These are phyloP conservation scores for Fusarium metavorans DNA, from an alignment of 2,329 filamentous ascomycete genomes.

Conservation along the genomic window DNA sequence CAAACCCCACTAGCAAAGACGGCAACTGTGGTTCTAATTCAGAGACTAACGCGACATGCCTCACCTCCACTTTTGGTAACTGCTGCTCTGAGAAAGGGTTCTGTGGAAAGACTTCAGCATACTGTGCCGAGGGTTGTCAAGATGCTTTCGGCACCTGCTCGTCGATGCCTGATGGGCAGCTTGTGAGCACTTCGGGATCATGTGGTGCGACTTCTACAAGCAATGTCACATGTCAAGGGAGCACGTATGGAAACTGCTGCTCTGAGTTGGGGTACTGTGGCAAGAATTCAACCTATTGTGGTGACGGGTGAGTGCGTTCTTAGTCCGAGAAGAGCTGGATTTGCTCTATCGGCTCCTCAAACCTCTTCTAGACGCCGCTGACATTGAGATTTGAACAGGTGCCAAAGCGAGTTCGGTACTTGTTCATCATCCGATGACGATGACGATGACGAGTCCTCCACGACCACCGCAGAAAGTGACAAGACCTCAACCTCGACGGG, in stretches of 20 bases:
- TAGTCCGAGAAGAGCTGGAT: not conserved
- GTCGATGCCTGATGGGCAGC: not conserved
- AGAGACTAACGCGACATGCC: slow-evolving; percentile 20
- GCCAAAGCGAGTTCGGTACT: not conserved
- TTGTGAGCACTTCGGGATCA: not conserved
- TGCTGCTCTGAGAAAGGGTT: slow-evolving; percentile 16
- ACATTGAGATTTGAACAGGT: not conserved
- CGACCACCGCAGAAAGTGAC: not conserved
- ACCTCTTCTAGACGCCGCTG: not conserved
- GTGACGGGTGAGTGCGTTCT: not conserved
- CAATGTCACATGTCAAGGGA: not conserved
- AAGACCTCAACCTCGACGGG: not conserved
- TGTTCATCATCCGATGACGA: not conserved
- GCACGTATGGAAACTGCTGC: not conserved
- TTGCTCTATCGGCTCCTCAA: not conserved
- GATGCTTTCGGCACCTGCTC: slow-evolving; percentile 5
- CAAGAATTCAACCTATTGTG: slow-evolving; percentile 1
- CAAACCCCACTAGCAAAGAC: slow-evolving; percentile 17
- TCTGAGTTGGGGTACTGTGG: not conserved
- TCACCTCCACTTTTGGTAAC: slow-evolving; percentile 17
- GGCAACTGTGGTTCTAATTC: slow-evolving; percentile 22
- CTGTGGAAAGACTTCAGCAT: slow-evolving; percentile 19
- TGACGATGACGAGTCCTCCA: not conserved
- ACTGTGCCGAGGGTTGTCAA: slow-evolving; percentile 16
- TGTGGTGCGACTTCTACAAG: not conserved